Evolutionary conservation across 2,329 filamentous ascomycete genomes (phyloP).

Genomic region (Leptographium flavum): DNA sequence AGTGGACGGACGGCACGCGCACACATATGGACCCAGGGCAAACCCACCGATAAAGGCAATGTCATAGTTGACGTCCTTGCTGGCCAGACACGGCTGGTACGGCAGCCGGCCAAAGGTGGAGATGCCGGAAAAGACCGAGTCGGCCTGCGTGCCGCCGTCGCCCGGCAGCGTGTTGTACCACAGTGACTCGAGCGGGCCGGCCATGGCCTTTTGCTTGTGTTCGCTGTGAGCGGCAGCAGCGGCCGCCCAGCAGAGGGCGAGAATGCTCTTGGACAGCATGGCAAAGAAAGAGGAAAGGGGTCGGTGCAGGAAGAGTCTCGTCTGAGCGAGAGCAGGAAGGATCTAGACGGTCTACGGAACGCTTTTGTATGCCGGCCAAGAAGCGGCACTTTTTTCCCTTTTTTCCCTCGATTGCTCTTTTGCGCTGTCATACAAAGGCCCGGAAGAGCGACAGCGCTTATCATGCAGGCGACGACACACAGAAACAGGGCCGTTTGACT

Average conservation of each 20-base stretch:
- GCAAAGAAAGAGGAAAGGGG: not conserved
- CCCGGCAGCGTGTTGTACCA: constrained; percentile 79
- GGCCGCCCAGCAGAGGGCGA: constrained; percentile 27
- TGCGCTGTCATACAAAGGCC: not conserved
- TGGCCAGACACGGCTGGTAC: constrained; percentile 64
- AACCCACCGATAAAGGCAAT: constrained; percentile 69
- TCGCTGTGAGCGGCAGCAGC: constrained; percentile 43
- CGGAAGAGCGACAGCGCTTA: not conserved
- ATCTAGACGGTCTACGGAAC: not conserved
- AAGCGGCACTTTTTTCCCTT: not conserved
- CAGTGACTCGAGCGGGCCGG: constrained; percentile 57
- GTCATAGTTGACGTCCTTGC: constrained; percentile 57
- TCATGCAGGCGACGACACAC: too few species aligned
- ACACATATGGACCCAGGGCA: too few species aligned
- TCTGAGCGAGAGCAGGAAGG: not conserved
- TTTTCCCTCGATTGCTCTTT: not conserved
- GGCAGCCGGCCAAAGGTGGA: constrained; percentile 70
- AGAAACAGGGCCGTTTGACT: too few species aligned
- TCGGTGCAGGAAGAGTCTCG: too few species aligned
- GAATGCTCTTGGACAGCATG: constrained; percentile 6
- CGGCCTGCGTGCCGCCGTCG: constrained; percentile 71
- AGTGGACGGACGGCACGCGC: too few species aligned
- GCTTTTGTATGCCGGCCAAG: not conserved
- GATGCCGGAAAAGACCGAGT: constrained; percentile 80
- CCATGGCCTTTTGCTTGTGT: constrained; percentile 44